Evolutionary conservation across 805 yeast species (phyloP), one percentile per base, ranked within the genome.

Genomic region (Groenewaldozyma salmanticensis): DNA sequence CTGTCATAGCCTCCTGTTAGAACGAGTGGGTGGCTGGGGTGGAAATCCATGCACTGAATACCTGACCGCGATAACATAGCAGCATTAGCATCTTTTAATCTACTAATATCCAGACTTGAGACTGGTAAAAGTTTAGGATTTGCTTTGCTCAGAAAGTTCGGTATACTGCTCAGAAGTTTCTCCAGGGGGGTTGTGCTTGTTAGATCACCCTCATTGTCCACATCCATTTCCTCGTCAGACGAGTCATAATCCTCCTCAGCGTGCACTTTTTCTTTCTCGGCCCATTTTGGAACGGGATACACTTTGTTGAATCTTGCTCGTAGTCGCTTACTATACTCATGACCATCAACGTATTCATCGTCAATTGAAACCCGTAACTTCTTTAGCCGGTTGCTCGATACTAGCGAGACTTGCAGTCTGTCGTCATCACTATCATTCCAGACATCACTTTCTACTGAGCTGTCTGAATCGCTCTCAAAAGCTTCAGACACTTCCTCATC

Each of bases 361-460:
- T 60, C 59, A 43, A 70, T 79, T 0, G 73, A 58, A 36, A 70
- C 68, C 53, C 96, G 75, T 51, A 92, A 68, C 62, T 90, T 92
- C 49, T 74, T 77, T 24, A 80, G 60, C 50, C 73, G 75, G 48
- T 80, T 79, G 1, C 79, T 65, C 1, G 72, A 59, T 13, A 67
- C 55, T 22, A 92, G 61, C 1, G 92, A 74, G 4, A 90, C 69
- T 17, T 65, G 63, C 20, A 83, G 50, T 34, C 68, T 68, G 47
- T 88, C 97, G 59, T 92, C 98, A 54, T 88, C 97, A 43, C 94
- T 80, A 62, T 92, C 98, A 13, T 60, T 60, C 98, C 98, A 92
- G 2, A 79, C 86, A 27, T 51, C 63, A n/a, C 54, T 63, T 3
- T 60, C 62, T 2, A 51, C 57, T 7, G 54, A 57, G 1, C 53